Conservation (phyloP, 2,329 filamentous ascomycete species). For the Rhinocladiella mackenziei region DNA sequence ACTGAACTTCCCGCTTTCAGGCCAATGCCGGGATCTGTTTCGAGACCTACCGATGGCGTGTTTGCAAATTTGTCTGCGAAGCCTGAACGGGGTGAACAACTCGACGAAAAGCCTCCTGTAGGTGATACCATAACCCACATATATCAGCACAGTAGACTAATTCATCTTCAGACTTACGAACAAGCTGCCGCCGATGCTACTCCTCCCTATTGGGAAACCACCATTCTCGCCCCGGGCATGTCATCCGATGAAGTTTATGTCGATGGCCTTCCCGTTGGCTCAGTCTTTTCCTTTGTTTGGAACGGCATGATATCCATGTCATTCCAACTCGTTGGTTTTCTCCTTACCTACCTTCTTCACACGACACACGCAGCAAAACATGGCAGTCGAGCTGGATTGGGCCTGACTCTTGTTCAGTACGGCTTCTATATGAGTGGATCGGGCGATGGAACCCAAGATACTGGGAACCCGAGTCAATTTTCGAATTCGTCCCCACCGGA, state of each 20-base stretch:
- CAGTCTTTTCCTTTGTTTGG: constrained; percentile 74
- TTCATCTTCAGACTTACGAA: constrained; percentile 73
- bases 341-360: constrained; percentile 95
- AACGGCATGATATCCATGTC: constrained; percentile 94
- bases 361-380: constrained; percentile 98
- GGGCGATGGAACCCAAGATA: constrained; percentile 47
- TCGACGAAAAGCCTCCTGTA: constrained; percentile 91
- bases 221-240: constrained; percentile 87
- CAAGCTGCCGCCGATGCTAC: constrained; percentile 95
- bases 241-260: constrained; percentile 95
- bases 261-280: constrained; percentile 86
- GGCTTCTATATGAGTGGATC: constrained; percentile 88
- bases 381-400: constrained; percentile 87
- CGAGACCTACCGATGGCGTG: constrained; percentile 76
- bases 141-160: constrained; percentile 34
- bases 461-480: constrained; percentile 43
- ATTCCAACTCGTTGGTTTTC: constrained; percentile 94
- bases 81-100: constrained; percentile 73
- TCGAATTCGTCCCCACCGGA: constrained; percentile 66
- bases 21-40: constrained; percentile 36
- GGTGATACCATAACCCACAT: constrained; percentile 38
- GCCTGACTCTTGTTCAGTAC: constrained; percentile 92
- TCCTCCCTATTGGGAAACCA: constrained; percentile 98
- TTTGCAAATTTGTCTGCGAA: constrained; percentile 94
- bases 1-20: constrained; percentile 54